These are phyloP conservation scores for Naegleria lovaniensis DNA, from an alignment of 208 protist genomes.

Conservation along the genomic window DNA sequence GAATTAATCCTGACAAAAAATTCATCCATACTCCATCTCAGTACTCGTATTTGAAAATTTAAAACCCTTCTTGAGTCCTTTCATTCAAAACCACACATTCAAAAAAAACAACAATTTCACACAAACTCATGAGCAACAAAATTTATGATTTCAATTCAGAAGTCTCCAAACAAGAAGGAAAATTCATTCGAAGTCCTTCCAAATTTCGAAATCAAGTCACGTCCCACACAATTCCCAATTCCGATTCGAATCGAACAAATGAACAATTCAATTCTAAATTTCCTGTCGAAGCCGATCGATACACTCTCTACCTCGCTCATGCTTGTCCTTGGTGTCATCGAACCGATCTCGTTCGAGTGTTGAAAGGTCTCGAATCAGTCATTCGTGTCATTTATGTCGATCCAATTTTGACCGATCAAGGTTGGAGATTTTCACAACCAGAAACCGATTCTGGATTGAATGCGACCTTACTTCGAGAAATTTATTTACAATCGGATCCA, in stretches of 20 bases:
- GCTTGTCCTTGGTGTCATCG: slow-evolving; percentile 74
- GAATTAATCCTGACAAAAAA: no score
- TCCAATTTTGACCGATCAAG: neutral
- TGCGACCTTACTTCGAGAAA: slow-evolving; percentile 41
- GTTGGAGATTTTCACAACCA: slow-evolving; percentile 56
- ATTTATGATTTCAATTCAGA: neutral
- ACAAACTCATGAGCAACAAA: neutral
- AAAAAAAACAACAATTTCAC: neutral
- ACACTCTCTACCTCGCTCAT: slow-evolving; percentile 74
- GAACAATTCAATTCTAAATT: no score
- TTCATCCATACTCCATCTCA: no score
- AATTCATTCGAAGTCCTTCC: neutral
- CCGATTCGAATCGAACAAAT: no score
- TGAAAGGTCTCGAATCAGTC: slow-evolving; percentile 59
- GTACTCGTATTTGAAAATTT: no score
- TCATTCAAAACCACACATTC: no score
- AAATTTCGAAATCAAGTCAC: neutral
- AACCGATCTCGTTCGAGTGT: slow-evolving; percentile 47
- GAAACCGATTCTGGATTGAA: slow-evolving; percentile 50
- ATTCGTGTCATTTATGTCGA: slow-evolving; percentile 50
- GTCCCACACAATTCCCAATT: no score
- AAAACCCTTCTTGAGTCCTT: no score
- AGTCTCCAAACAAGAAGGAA: neutral
- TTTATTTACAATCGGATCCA: slow-evolving; percentile 58
- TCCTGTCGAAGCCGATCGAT: slow-evolving; percentile 54